Percentiles rank a stretch among this genome's conserved stretches.
Conservation (phyloP, 805 yeast species). For the Cyberlindnera samutprakarnensis region DNA sequence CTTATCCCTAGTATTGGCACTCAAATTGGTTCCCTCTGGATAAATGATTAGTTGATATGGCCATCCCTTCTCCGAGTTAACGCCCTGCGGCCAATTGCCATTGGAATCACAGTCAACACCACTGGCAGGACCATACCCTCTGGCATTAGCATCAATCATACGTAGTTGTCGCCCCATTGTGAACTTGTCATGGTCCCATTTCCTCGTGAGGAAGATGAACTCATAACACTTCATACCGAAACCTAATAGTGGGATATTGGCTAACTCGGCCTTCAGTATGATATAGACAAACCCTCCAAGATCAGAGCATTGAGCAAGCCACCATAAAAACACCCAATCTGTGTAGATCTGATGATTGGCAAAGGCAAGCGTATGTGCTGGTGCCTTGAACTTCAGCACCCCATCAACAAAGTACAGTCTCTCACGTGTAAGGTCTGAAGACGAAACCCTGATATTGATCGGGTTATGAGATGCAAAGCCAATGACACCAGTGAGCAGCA, state of each 20-base stretch:
- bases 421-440: constrained; percentile 24
- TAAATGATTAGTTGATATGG: constrained; percentile 69
- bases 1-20: constrained; percentile 52
- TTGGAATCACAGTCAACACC: constrained; percentile 26
- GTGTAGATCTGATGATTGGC: constrained; percentile 93
- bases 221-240: constrained; percentile 75
- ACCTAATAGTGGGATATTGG: constrained; percentile 68
- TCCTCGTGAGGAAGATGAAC: constrained; percentile 75
- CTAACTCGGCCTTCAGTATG: constrained; percentile 69
- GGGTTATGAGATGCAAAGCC: constrained; percentile 39
- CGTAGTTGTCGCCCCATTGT: constrained; percentile 48
- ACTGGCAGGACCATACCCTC: constrained; percentile 47
- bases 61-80: constrained; percentile 30
- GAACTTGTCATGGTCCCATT: constrained; percentile 73
- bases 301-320: constrained; percentile 62
- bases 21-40: constrained; percentile 93
- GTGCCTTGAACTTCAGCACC: constrained; percentile 22
- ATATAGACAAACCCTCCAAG: constrained; percentile 61
- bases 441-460: constrained; percentile 42
- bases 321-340: constrained; percentile 94
- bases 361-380: constrained; percentile 54
- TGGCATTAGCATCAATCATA: constrained; percentile 52
- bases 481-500: constrained; percentile 43
- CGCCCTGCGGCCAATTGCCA: constrained; percentile 20
- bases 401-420: constrained; percentile 8